Evolutionary conservation across 768 basidiomycete species (phyloP), one percentile per base, ranked within the genome.

Genomic region (Candolleomyces eurysporus): DNA sequence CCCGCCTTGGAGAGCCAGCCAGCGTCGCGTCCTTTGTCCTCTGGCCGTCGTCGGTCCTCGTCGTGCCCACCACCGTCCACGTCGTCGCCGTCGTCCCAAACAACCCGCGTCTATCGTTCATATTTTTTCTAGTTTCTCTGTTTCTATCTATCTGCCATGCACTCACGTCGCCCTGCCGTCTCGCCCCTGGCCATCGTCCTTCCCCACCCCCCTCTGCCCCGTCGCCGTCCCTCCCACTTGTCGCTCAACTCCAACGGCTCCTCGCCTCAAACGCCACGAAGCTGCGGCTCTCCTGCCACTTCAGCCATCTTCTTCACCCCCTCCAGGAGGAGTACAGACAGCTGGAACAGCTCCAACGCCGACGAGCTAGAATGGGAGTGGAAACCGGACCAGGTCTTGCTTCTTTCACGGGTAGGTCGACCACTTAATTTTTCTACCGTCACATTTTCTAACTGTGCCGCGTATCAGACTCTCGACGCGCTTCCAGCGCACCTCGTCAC

Each of bases 401-500:
- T 93, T 14, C 82, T 92, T 49, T 76, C 83, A 61, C 80, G 90
- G 72, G 91, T 91, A 65, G 46, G 84, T 75, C 17, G 50, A 26
- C 60, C 58, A 46, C 58, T 57, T 43, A 49, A 32, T 26, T 66
- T 63, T 67, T 43, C 53, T 14, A 40, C 36, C 56, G 48, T 61
- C 61, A 55, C 55, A 59, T 61, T 59, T 63, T 50, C 51, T 59
- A 58, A 10, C 63, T 48, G 59, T 59, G 26, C 50, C 48, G 16
- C 60, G 57, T 63, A 1, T 62, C 61, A 91, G 92, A 92, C 92
- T 16, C 82, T 94, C 10, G 92, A 94, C 69, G 88, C 88, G 48
- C 84, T 93, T 61, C 92, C 92, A 10, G 78, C 87, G 6, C 90
- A 93, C 67, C 83, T 94, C n/a, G 79, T 91, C 71, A 94, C 92